These are phyloP conservation scores for Aureobasidium sp. DNA, from an alignment of 2,329 filamentous ascomycete species.

Conservation along the genomic window DNA sequence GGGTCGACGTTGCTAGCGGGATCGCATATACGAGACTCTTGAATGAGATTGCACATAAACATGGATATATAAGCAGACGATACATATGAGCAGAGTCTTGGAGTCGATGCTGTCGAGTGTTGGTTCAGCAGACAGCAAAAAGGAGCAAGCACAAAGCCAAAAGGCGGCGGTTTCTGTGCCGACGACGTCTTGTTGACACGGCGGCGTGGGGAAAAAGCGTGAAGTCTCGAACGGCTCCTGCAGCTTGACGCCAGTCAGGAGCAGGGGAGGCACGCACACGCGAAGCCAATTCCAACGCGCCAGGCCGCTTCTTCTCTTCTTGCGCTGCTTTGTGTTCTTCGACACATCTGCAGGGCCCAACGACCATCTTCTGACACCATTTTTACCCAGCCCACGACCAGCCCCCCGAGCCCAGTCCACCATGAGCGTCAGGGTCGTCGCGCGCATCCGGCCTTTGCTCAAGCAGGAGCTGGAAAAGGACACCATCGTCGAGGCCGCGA, in stretches of 20 bases:
- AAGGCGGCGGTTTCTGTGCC: neutral
- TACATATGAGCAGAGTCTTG: neutral
- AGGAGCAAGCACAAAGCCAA: neutral
- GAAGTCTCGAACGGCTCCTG: constrained; percentile 4
- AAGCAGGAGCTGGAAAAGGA: constrained; percentile 81
- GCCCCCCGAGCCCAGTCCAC: neutral
- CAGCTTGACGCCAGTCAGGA: constrained; percentile 5
- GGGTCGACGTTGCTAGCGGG: neutral
- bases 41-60: neutral
- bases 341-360: neutral
- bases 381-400: neutral
- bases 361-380: neutral
- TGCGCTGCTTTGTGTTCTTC: neutral
- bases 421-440: constrained; percentile 73
- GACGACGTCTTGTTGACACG: constrained; percentile 2
- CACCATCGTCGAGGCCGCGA: constrained; percentile 65
- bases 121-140: neutral
- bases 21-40: neutral
- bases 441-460: constrained; percentile 81
- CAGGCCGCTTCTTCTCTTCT: neutral
- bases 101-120: neutral
- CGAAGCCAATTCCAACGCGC: neutral
- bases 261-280: neutral
- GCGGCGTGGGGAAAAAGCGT: neutral
- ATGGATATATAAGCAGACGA: neutral